phyloP scores from a whole-genome alignment of 148 eudicot genomes.

The Salicornia ramosissima region DNA sequence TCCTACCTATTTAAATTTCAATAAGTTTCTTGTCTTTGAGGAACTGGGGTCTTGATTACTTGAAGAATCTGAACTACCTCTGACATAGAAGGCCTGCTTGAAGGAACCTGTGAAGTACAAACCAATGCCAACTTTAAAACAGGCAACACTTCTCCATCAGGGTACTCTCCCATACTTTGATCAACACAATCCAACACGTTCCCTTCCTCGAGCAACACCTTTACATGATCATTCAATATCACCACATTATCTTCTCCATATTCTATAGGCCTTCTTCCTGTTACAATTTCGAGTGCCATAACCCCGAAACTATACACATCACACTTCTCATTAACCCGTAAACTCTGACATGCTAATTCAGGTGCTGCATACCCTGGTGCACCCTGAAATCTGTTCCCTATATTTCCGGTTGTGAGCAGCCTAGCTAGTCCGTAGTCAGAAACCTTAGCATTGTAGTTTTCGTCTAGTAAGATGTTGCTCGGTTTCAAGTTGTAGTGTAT shows the following conservation, averaged over 20 bases:
- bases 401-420: slow-evolving; percentile 48
- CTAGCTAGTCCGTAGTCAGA: slow-evolving; percentile 79
- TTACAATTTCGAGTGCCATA: slow-evolving; percentile 67
- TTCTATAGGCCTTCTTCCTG: slow-evolving; percentile 76
- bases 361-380: slow-evolving; percentile 92
- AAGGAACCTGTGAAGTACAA: slow-evolving; percentile 89
- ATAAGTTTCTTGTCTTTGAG: slow-evolving; percentile 48
- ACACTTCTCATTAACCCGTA: slow-evolving; percentile 84
- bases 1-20: slow-evolving; percentile 23
- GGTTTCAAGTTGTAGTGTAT: slow-evolving; percentile 90
- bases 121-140: slow-evolving; percentile 83
- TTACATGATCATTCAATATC: slow-evolving; percentile 68
- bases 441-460: slow-evolving; percentile 59
- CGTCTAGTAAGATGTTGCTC: slow-evolving; percentile 74
- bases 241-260: slow-evolving; percentile 82
- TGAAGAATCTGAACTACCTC: slow-evolving; percentile 93
- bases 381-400: slow-evolving; percentile 62
- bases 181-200: slow-evolving; percentile 76
- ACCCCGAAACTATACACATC: slow-evolving; percentile 92
- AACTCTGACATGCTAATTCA: slow-evolving; percentile 80
- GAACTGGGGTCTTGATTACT: slow-evolving; percentile 80
- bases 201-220: slow-evolving; percentile 69
- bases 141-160: slow-evolving; percentile 87
- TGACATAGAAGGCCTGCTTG: slow-evolving; percentile 93
- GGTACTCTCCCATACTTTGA: slow-evolving; percentile 57